Evolutionary conservation across 768 basidiomycete genomes (phyloP), one percentile per base, ranked within the genome.

Genomic region (Xanthoconium stramineum): DNA sequence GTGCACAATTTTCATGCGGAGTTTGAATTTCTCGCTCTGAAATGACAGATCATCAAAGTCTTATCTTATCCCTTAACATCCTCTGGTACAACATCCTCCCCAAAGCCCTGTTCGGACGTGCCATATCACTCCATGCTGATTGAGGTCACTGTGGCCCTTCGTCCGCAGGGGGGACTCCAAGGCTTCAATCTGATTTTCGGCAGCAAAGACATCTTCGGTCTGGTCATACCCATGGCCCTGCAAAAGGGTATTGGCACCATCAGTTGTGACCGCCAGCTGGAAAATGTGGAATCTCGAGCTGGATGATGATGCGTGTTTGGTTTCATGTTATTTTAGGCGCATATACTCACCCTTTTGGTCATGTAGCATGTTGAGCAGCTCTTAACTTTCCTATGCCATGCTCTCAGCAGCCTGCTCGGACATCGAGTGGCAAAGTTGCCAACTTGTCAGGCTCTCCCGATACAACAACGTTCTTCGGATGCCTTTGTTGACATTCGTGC

Each of bases 291-390:
- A 74, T 46, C 80, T 84, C 5, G 81, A 79, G 45, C 80, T 80
- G 45, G 83, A 81, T 38, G 80, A 85, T 60, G 76, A 72, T 55
- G 63, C 61, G 59, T 52, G 68, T 69, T 24, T 66, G 60, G 59
- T 65, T 57, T 53, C 43, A 50, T 17, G 28, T 19, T 52, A 14
- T 62, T 65, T 57, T 9, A 0, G 14, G 55, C 66, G 65, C 66
- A 68, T 70, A 72, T 69, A 72, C 55, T 60, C 69, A 66, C 67
- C 61, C 56, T 8, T n/a, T 13, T 10, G 14, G 29, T 52, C 63
- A 58, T 58, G 29, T 61, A 90, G 88, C 86, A 89, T 65, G 85
- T 91, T 56, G 89, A 89, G 65, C 88, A 91, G 73, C 80, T 92
- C 83, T 92, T 62, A 86, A 85, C 65, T 91, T 90, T 32, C 90